Conservation (phyloP, 352 stramenopile species). For the Peronospora farinosa region DNA sequence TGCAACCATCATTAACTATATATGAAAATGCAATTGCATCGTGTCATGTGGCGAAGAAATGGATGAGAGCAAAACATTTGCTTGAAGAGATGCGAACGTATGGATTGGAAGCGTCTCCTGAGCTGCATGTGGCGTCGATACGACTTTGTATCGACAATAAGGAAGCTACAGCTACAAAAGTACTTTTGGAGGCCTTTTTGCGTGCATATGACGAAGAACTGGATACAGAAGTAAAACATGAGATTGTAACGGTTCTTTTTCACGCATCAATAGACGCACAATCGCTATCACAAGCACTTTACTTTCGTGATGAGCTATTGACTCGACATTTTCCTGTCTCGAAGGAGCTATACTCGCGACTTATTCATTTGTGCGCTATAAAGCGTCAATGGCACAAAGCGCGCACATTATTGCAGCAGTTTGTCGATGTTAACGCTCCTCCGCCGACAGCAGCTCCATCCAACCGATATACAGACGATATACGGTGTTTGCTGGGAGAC, state of each 20-base stretch:
- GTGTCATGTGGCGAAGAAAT: constrained; percentile 48
- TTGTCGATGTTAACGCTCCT: constrained; percentile 31
- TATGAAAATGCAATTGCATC: constrained; percentile 68
- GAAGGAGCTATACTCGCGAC: constrained; percentile 33
- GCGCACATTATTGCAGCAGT: constrained; percentile 46
- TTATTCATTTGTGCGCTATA: constrained; percentile 45
- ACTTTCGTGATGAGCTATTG: constrained; percentile 50
- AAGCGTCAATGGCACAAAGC: constrained; percentile 53
- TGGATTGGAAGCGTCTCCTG: constrained; percentile 42
- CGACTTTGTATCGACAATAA: constrained; percentile 40
- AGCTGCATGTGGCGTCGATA: constrained; percentile 48
- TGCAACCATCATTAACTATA: constrained; percentile 57
- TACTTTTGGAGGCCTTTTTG: constrained; percentile 43
- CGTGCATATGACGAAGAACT: constrained; percentile 34
- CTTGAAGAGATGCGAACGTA: constrained; percentile 57
- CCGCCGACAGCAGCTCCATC: constrained; percentile 30
- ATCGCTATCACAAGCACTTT: constrained; percentile 49
- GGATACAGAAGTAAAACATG: constrained; percentile 30
- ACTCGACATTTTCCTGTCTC: constrained; percentile 25
- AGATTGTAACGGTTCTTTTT: constrained; percentile 40
- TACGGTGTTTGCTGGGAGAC: constrained; percentile 39
- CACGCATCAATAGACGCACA: constrained; percentile 32
- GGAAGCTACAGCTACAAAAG: constrained; percentile 48
- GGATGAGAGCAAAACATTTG: constrained; percentile 65
- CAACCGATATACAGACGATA: constrained; percentile 45